phyloP scores from a whole-genome alignment of 1,139 yeast genomes.

The Suhomyces terraborum region DNA sequence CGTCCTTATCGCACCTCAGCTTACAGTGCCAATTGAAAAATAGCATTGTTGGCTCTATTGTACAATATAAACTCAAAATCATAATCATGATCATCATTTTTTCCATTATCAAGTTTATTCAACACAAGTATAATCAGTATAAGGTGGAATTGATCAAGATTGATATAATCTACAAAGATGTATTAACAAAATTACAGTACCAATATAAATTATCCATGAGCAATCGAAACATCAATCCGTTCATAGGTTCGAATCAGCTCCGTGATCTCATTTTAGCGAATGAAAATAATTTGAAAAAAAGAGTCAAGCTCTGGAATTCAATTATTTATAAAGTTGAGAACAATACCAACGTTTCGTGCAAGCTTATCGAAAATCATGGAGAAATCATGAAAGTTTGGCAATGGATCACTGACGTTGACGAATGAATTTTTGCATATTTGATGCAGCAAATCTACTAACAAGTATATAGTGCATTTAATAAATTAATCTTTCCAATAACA shows the following conservation, averaged over 20 bases:
- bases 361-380: conserved; percentile 74
- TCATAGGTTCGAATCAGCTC: conserved; percentile 72
- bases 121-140: conserved; percentile 37
- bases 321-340: conserved; percentile 63
- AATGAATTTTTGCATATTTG: conserved; percentile 2
- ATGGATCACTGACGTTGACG: conserved; percentile 60
- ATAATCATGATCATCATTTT: conserved; percentile 27
- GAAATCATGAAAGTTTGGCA: conserved; percentile 90
- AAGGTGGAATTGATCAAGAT: conserved; percentile 34
- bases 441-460: background rate
- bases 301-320: conserved; percentile 60
- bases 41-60: conserved; percentile 52
- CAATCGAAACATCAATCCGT: conserved; percentile 40
- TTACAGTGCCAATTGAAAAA: conserved; percentile 61
- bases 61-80: conserved; percentile 44
- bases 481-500: background rate
- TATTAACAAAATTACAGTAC: conserved; percentile 46
- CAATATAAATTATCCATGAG: conserved; percentile 39
- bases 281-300: conserved; percentile 46
- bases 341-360: conserved; percentile 61
- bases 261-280: conserved; percentile 66
- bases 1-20: conserved; percentile 67
- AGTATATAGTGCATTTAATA: conserved; percentile 10
- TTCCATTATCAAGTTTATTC: conserved; percentile 25
- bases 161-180: conserved; percentile 43